These are phyloP conservation scores for Boletus coccyginus DNA, from an alignment of 768 basidiomycete genomes.

Conservation along the genomic window DNA sequence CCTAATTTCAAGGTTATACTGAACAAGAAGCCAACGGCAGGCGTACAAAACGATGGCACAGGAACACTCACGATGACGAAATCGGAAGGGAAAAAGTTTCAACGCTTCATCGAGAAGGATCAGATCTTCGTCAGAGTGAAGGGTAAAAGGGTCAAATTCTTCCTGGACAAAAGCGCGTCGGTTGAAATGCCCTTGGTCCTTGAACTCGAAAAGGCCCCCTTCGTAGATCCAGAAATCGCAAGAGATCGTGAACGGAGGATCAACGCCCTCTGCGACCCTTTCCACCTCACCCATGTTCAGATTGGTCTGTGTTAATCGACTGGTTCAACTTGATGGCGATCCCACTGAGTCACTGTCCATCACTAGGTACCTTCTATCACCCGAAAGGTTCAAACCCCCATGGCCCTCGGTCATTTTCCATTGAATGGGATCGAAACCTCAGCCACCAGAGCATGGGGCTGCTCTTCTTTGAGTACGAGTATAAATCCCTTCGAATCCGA, in stretches of 20 bases:
- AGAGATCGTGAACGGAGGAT: conserved; percentile 47
- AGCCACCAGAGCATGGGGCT: conserved; percentile 45
- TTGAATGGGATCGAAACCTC: conserved; percentile 65
- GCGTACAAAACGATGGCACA: conserved; percentile 55
- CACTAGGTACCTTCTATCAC: conserved; percentile 29
- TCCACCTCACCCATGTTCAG: conserved; percentile 63
- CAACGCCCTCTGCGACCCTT: conserved; percentile 40
- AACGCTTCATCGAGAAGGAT: conserved; percentile 38
- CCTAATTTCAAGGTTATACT: conserved; percentile 65
- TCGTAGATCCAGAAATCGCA: conserved; percentile 52
- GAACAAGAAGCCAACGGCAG: conserved; percentile 46
- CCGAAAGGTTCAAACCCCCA: conserved; percentile 23
- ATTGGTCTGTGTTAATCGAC: conserved; percentile 48
- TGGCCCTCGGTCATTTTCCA: conserved; percentile 54
- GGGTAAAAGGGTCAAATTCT: conserved; percentile 39
- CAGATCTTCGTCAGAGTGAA: conserved; percentile 40
- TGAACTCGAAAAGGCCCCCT: conserved; percentile 53
- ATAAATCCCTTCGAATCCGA: conserved; percentile 61
- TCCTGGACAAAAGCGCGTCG: conserved; percentile 1
- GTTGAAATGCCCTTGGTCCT: conserved; percentile 18
- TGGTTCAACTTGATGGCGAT: background rate
- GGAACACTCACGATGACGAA: conserved; percentile 34
- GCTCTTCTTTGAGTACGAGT: conserved; percentile 63
- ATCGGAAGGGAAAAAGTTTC: conserved; percentile 43
- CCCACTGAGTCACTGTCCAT: background rate